These are phyloP conservation scores for Solanum sejunctum DNA, from an alignment of 257 asterid genomes.

Conservation along the genomic window DNA sequence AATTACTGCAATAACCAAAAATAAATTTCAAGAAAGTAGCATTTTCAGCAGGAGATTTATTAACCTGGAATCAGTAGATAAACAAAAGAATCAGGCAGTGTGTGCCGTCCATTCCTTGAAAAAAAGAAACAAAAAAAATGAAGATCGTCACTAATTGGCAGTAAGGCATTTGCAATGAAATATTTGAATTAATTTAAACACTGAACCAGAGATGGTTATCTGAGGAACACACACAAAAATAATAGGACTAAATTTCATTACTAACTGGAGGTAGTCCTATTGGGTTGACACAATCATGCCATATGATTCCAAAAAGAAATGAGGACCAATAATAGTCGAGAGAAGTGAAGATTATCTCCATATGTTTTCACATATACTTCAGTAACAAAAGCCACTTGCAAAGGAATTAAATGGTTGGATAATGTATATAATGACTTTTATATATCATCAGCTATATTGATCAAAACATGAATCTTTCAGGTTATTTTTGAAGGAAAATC, in stretches of 20 bases:
- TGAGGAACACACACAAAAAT: background rate
- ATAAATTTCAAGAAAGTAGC: background rate
- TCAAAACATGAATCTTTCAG: background rate
- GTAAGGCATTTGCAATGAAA: background rate
- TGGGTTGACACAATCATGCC: background rate
- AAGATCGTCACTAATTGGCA: background rate
- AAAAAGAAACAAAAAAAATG: background rate
- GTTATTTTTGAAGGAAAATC: background rate
- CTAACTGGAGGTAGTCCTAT: background rate
- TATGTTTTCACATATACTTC: background rate
- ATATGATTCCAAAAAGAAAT: background rate
- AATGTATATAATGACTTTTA: background rate
- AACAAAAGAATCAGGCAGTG: constrained; percentile 66
- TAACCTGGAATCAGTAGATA: constrained; percentile 92
- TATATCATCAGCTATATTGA: background rate
- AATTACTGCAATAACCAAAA: background rate
- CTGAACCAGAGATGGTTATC: background rate
- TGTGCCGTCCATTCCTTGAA: constrained; percentile 77
- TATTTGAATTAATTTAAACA: background rate
- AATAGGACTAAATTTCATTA: background rate
- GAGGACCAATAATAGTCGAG: background rate
- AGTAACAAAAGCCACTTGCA: background rate
- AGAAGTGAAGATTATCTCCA: background rate
- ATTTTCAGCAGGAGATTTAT: background rate
- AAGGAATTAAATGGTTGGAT: background rate